phyloP scores from a whole-genome alignment of 805 yeast genomes.

The Hanseniaspora thailandica region DNA sequence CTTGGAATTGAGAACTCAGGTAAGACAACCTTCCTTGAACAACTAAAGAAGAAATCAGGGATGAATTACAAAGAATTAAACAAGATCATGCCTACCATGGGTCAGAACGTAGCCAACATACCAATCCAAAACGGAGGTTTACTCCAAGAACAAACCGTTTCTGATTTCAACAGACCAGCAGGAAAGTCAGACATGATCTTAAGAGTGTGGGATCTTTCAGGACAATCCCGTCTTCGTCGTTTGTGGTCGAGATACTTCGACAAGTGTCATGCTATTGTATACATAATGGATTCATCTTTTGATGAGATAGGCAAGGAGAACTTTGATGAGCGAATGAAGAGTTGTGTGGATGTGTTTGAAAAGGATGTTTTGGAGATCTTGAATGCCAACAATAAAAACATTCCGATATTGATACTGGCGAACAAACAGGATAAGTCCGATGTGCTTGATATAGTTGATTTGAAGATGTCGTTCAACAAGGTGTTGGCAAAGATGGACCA shows the following conservation, averaged over 20 bases:
- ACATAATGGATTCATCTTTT: slow-evolving; percentile 64
- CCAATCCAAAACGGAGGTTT: slow-evolving; percentile 22
- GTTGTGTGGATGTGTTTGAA: slow-evolving; percentile 53
- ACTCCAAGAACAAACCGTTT: not conserved
- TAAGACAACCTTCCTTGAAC: slow-evolving; percentile 70
- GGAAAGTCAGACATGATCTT: slow-evolving; percentile 34
- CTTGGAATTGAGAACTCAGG: slow-evolving; percentile 94
- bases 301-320: slow-evolving; percentile 1
- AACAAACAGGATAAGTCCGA: slow-evolving; percentile 79
- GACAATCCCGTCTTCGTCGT: slow-evolving; percentile 71
- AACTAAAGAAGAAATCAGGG: slow-evolving; percentile 45
- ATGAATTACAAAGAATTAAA: slow-evolving; percentile 41
- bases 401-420: slow-evolving; percentile 88
- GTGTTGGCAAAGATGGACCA: slow-evolving; percentile 63
- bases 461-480: slow-evolving; percentile 72
- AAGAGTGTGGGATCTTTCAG: slow-evolving; percentile 95
- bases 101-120: slow-evolving; percentile 66
- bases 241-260: slow-evolving; percentile 82
- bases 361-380: slow-evolving; percentile 33
- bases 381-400: slow-evolving; percentile 36
- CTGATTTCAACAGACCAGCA: not conserved
- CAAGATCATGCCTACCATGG: slow-evolving; percentile 82
- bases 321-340: slow-evolving; percentile 56
- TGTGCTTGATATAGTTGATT: slow-evolving; percentile 60
- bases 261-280: slow-evolving; percentile 82